Conservation (phyloP, 441 rosid genomes). For the Syzygium malaccense region DNA sequence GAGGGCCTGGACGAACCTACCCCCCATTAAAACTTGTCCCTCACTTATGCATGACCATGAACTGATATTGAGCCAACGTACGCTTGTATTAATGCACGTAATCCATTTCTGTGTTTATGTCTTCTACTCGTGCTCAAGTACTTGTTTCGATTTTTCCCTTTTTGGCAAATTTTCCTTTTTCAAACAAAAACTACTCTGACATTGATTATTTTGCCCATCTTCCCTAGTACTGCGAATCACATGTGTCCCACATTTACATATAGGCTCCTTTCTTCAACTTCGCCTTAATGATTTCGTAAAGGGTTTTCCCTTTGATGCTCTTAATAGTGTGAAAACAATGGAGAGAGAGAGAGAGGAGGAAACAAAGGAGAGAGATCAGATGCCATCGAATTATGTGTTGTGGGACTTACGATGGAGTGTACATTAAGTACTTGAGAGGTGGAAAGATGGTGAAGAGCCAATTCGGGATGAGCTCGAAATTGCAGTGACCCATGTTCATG, state of each 20-base stretch:
- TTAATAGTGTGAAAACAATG: neutral
- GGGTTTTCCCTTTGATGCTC: neutral
- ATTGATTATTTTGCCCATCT: neutral
- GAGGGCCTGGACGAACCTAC: neutral
- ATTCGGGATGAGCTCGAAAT: constrained; percentile 48
- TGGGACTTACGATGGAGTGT: constrained; percentile 44
- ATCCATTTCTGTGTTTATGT: neutral
- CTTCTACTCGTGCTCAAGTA: neutral
- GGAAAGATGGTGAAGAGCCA: constrained; percentile 40
- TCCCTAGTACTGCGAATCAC: neutral
- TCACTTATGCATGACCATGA: neutral
- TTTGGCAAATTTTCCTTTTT: neutral
- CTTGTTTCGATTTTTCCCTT: neutral
- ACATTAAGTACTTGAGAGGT: constrained; percentile 64
- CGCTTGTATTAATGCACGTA: neutral
- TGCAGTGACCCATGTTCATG: constrained; percentile 80
- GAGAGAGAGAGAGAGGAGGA: neutral
- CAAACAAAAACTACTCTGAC: neutral
- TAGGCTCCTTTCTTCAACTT: neutral
- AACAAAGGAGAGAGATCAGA: neutral
- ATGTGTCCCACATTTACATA: neutral
- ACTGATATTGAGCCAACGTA: neutral
- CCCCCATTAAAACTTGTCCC: neutral
- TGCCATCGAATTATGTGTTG: constrained; percentile 18
- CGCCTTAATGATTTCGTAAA: neutral